These are phyloP conservation scores for Pythium monospermum DNA, from an alignment of 352 stramenopile genomes.

Conservation along the genomic window DNA sequence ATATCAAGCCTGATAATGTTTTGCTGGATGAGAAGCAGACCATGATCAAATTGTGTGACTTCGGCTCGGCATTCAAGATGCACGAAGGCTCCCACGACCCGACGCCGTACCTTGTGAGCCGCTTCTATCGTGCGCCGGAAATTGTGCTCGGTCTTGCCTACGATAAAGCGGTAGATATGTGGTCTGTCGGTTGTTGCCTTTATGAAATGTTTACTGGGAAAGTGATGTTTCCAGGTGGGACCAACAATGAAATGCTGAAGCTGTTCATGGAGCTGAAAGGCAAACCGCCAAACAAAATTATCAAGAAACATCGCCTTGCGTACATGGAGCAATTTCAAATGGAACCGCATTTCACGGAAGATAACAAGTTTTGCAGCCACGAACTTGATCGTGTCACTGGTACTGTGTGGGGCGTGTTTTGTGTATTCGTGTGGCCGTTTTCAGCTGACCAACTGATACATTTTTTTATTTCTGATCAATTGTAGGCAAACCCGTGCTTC, in stretches of 20 bases:
- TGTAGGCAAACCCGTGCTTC: constrained; percentile 38
- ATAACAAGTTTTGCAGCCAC: constrained; percentile 80
- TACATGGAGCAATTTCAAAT: constrained; percentile 82
- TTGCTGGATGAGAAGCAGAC: constrained; percentile 94
- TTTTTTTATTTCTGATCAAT: too few species aligned
- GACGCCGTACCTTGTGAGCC: constrained; percentile 98
- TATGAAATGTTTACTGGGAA: constrained; percentile 98
- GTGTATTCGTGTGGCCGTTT: neutral
- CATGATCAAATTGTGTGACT: constrained; percentile 96
- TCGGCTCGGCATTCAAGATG: constrained; percentile 95
- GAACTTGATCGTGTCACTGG: constrained; percentile 78
- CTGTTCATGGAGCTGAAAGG: constrained; percentile 96
- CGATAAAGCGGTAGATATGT: constrained; percentile 97
- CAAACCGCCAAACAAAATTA: constrained; percentile 81
- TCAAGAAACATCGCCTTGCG: constrained; percentile 72
- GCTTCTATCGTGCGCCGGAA: constrained; percentile 98
- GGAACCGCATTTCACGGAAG: constrained; percentile 85
- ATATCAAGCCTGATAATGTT: constrained; percentile 99
- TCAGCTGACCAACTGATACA: neutral
- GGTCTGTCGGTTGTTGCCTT: constrained; percentile 95
- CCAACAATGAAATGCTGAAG: constrained; percentile 98
- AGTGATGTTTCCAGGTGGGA: constrained; percentile 95
- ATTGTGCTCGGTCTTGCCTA: constrained; percentile 89
- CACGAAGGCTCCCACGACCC: constrained; percentile 89
- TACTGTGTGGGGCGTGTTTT: constrained; percentile 15